Base-by-base conservation (phyloP, 73 alveolate genomes). In the Stentor roeselii region DNA sequence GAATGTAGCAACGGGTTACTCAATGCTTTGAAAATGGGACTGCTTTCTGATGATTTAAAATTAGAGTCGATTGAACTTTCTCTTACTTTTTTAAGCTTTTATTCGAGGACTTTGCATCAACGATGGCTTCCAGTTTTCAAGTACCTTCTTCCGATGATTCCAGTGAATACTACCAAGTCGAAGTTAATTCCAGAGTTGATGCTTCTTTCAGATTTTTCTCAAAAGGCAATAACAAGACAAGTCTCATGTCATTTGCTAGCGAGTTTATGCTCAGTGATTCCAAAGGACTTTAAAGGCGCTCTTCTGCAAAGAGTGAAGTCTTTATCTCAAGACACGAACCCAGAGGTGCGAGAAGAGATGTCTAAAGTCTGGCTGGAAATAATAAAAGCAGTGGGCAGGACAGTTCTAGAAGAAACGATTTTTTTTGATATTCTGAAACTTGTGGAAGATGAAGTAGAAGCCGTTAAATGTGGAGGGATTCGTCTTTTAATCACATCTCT, bases 281-380 rank as follows among this genome's bases (percentile, higher is more conserved):
- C 42, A 67, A 67, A 67, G 34, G 80, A 67, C n/a, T 67, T 67
- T 32, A 67, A 67, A 67, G 80, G 80, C 11, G 42, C 11, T 1
- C 11, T 67, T 30, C 34, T 67, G 41, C 80, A 67, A 32, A n/a
- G 80, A 21, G 80, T 32, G 0, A 67, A 67, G 34, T 21, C 80
- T 21, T 67, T 67, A 40, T 67, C 80, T 1, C 80, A 67, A 67
- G 80, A 67, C 80, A 67, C 80, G 2, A 67, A 67, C 34, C 41
- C 42, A 27, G 80, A 67, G 11, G 80, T 67, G 1, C 21, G 80
- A 2, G 41, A 67, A 67, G 80, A 67, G 34, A 67, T 67, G 80
- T 67, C 41, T 67, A 67, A 2, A 2, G n/a, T 32, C 2, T 67
- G 80, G 80, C 1, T 21, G 1, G 21, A 36, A 30, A 67, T 67